Conservation (phyloP, 345 rosid genomes). For the Cochlearia excelsa region DNA sequence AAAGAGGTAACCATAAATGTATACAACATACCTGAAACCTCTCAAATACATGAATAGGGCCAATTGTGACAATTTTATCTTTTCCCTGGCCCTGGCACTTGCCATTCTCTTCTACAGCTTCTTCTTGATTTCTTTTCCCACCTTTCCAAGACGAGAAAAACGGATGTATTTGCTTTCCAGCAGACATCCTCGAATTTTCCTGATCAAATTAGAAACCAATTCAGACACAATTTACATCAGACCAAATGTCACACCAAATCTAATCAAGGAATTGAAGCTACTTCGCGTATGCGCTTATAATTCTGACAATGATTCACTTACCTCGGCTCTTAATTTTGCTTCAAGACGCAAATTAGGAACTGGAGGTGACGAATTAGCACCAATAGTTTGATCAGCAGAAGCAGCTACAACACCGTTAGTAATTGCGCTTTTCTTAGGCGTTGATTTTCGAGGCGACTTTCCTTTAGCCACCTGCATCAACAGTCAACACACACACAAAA, state of each 20-base stretch:
- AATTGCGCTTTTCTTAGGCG: conserved; percentile 54
- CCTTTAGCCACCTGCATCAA: conserved; percentile 25
- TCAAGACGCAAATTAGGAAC: conserved; percentile 70
- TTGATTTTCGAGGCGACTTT: conserved; percentile 47
- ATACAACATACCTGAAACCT: conserved; percentile 47
- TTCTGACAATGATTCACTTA: conserved; percentile 27
- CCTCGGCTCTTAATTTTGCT: conserved; percentile 82
- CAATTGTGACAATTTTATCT: conserved; percentile 35
- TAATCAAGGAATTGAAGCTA: conserved; percentile 2
- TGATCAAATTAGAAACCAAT: conserved; percentile 40
- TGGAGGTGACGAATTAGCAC: conserved; percentile 33
- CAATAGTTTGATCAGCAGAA: conserved; percentile 22
- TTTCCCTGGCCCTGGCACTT: conserved; percentile 34
- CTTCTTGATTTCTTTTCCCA: conserved; percentile 49
- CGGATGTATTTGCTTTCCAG: conserved; percentile 81
- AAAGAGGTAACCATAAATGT: conserved; percentile 5
- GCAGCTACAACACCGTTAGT: conserved; percentile 31
- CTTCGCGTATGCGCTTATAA: not conserved
- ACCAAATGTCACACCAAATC: conserved; percentile 2
- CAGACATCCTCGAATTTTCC: conserved; percentile 69
- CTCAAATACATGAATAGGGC: conserved; percentile 93
- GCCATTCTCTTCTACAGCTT: conserved; percentile 34
- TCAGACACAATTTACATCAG: conserved; percentile 3
- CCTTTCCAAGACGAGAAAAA: conserved; percentile 63
- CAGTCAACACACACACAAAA: not conserved